Percentiles rank a stretch among this genome's conserved stretches.
Evolutionary conservation across 225 moss, liverwort and hornwort genomes (phyloP).

Genomic region (Bryum argenteum): DNA sequence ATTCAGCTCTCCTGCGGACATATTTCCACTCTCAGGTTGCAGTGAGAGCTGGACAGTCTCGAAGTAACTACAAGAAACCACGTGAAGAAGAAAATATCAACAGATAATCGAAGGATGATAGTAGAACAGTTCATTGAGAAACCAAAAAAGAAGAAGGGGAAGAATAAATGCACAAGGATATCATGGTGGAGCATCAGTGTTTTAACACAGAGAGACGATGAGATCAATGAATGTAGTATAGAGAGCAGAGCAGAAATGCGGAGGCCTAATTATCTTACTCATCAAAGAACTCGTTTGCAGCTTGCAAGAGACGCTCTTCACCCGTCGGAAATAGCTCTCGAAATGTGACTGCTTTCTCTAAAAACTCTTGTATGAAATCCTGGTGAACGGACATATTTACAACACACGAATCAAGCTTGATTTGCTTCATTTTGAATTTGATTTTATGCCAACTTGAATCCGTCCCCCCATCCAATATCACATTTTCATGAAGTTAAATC

Average conservation of each 20-base stretch:
- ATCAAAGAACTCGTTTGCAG: slow-evolving; percentile 78
- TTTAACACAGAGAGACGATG: slow-evolving; percentile 15
- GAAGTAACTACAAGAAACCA: slow-evolving; percentile 68
- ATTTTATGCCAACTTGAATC: too few relatives aligned
- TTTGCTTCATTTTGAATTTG: too few relatives aligned
- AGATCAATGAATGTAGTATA: slow-evolving; percentile 7
- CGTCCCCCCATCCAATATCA: too few relatives aligned
- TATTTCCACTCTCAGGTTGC: slow-evolving; percentile 67
- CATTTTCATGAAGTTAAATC: too few relatives aligned
- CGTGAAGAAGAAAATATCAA: slow-evolving; percentile 23
- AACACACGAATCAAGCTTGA: slow-evolving; percentile 13
- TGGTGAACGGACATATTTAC: slow-evolving; percentile 32
- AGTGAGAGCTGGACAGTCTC: slow-evolving; percentile 74
- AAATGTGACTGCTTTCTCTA: slow-evolving; percentile 76
- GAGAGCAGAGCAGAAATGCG: slow-evolving; percentile 21
- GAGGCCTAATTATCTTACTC: slow-evolving; percentile 46
- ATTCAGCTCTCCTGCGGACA: slow-evolving; percentile 73
- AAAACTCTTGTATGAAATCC: slow-evolving; percentile 89
- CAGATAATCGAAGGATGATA: slow-evolving; percentile 23
- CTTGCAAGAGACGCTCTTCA: slow-evolving; percentile 71
- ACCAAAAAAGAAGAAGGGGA: background rate
- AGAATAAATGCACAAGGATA: slow-evolving; percentile 7
- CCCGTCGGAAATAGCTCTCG: slow-evolving; percentile 81
- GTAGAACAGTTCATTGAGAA: slow-evolving; percentile 19
- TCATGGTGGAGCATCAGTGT: slow-evolving; percentile 1